Evolutionary conservation across 768 basidiomycete genomes (phyloP), one percentile per base, ranked within the genome.

Genomic region (Boletus subparvulus): DNA sequence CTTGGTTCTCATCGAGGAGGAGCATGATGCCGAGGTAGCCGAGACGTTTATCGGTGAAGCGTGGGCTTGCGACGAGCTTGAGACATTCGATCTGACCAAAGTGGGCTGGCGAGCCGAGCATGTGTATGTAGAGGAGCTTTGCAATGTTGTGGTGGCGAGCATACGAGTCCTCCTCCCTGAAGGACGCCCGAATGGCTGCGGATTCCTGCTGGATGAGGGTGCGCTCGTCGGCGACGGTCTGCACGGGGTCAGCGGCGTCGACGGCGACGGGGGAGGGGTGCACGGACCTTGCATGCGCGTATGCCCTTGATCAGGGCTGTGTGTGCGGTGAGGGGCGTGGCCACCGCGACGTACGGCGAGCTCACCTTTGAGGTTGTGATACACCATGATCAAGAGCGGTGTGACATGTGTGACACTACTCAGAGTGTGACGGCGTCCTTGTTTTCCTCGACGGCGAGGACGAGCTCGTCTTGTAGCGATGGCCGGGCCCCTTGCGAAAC

Each of bases 11-110:
- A 69, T 99, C 97, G 59, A 99, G 74, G 36, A 99, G 76, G 59
- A 99, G 77, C 97, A 98, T 98, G 63, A 98, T 98, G 0, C 97
- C 97, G 35, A 99, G 78, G 67, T 98, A 99, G 0, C 97, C 97
- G 16, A 98, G 78, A 24, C 95, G 82, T 75, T 99, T 99, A 78
- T 99, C 97, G 41, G 90, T 83, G 75, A 98, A 99, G 46, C 95
- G 83, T 16, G 94, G 94, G 68, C 93, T 93, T 33, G 94, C 94
- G 39, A 97, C 94, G 44, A 94, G 86, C 71, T 94, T 94, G 64
- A 94, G 77, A 74, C 94, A 95, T 78, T 96, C 94, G 72, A 99
- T 98, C 80, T 99, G 97, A 51, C 96, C 97, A 70, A 98, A 99
- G 73, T 99, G 97, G 32, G 97, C 97, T 10, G 94, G 93, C 44